These are phyloP conservation scores for Metschnikowia matae DNA, from an alignment of 805 yeast species.

Conservation along the genomic window DNA sequence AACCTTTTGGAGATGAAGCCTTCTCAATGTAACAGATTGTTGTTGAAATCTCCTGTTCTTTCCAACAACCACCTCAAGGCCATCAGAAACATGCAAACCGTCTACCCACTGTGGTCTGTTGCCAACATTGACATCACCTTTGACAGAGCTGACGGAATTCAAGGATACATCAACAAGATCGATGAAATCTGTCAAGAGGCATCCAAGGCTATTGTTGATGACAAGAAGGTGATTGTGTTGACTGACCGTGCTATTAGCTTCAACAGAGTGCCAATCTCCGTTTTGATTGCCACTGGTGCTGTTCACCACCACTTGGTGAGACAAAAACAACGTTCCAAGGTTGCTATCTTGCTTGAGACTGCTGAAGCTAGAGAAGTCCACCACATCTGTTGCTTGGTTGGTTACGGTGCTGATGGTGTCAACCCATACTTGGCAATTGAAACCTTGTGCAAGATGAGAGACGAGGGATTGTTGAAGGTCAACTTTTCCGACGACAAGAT, in stretches of 20 bases:
- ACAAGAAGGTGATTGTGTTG: slow-evolving; percentile 69
- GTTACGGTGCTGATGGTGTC: slow-evolving; percentile 96
- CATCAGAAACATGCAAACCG: slow-evolving; percentile 62
- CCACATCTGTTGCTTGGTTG: slow-evolving; percentile 88
- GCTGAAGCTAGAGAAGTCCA: slow-evolving; percentile 98
- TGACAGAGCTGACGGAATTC: slow-evolving; percentile 73
- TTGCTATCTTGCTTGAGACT: slow-evolving; percentile 86
- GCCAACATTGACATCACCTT: slow-evolving; percentile 85
- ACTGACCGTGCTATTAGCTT: slow-evolving; percentile 64
- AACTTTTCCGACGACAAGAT: slow-evolving; percentile 56
- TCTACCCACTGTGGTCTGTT: slow-evolving; percentile 84
- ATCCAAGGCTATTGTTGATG: slow-evolving; percentile 72
- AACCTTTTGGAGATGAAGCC: slow-evolving; percentile 90
- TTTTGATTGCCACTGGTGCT: slow-evolving; percentile 92
- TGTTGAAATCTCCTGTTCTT: slow-evolving; percentile 79
- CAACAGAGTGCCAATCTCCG: slow-evolving; percentile 73
- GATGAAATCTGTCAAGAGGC: slow-evolving; percentile 88
- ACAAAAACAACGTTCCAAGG: slow-evolving; percentile 93
- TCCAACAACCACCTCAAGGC: slow-evolving; percentile 72
- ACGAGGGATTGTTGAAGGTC: slow-evolving; percentile 64
- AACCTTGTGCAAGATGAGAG: slow-evolving; percentile 77
- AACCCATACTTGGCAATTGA: slow-evolving; percentile 93
- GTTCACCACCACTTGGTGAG: slow-evolving; percentile 95
- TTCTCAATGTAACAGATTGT: slow-evolving; percentile 83
- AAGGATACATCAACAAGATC: slow-evolving; percentile 79